Base-by-base conservation (phyloP, 208 protist genomes). In the Trypanosoma melophagium region DNA sequence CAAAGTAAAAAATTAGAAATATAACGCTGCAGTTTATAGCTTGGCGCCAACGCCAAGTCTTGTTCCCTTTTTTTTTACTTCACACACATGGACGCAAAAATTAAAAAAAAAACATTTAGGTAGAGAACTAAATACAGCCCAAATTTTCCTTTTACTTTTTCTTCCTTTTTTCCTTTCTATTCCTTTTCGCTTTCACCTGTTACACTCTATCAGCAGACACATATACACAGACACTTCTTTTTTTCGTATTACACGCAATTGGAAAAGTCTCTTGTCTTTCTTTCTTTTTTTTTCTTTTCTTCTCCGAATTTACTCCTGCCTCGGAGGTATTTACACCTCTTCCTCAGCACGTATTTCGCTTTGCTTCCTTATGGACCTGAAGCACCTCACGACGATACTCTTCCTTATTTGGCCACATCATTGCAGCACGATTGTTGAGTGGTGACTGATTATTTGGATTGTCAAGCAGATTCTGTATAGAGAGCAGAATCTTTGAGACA, bases 371-470 rank as follows among this genome's bases (percentile, higher is more conserved):
- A 74, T 90, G 77, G 0, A 71, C 87, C 52, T 80, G 57, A 10
- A 83, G 74, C 22, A 95, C 89, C 21, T 84, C 81, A 22, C 61
- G 22, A 21, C 81, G 80, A 70, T 86, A 95, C 66, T 80, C 82
- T 71, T 81, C 79, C 41, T 44, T 77, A 44, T 98, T 83, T 0
- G 54, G 49, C 96, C 97, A 99, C 45, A 98, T 66, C 24, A 73
- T 68, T 0, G 97, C 97, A 1, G 97, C 97, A 50, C 96, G 81
- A 17, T 75, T 79, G 81, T 99, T 99, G 19, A 99, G 84, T 17
- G 97, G 97, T 19, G 89, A 97, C 54, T 98, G 86, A 67, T 97
- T 98, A 77, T 98, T 98, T 56, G 97, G 97, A 56, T 98, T 94
- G 62, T 90, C 93, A 0, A 99, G 84, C 2, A 99, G 85, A 41